Evolutionary conservation across 2,329 filamentous ascomycete species (phyloP).

Genomic region (Arachnopeziza araneosa): DNA sequence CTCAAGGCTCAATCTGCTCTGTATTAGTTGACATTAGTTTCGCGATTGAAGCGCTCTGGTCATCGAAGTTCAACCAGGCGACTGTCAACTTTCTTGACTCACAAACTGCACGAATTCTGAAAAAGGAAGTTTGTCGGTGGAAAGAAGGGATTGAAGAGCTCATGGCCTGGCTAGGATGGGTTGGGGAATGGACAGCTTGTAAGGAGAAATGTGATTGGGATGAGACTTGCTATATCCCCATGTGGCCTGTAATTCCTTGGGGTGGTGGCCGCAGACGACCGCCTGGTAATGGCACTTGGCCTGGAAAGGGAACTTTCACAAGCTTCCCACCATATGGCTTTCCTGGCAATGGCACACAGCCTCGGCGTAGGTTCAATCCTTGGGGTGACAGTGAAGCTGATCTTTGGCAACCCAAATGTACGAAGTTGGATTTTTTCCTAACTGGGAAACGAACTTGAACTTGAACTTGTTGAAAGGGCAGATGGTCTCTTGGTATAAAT

Average conservation of each 20-base stretch:
- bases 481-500: background rate
- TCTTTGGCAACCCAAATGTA: constrained; percentile 26
- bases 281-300: constrained; percentile 2
- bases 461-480: background rate
- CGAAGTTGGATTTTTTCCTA: constrained; percentile 14
- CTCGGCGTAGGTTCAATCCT: constrained; percentile 4
- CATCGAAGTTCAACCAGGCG: constrained; percentile 25
- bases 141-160: constrained; percentile 33
- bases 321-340: background rate
- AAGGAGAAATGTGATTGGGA: constrained; percentile 36
- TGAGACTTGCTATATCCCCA: constrained; percentile 44
- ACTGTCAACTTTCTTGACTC: background rate
- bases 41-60: constrained; percentile 37
- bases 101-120: background rate
- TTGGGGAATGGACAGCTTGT: constrained; percentile 40
- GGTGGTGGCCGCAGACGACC: constrained; percentile 1
- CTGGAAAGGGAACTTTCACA: constrained; percentile 8
- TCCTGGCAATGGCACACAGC: constrained; percentile 8
- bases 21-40: constrained; percentile 39
- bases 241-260: constrained; percentile 39
- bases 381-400: constrained; percentile 16
- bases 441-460: background rate
- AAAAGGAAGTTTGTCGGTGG: constrained; percentile 27
- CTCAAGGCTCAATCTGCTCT: constrained; percentile 36
- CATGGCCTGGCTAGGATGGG: constrained; percentile 47